Conservation (phyloP, 306 rosid species). For the Erythrophleum fordii region DNA sequence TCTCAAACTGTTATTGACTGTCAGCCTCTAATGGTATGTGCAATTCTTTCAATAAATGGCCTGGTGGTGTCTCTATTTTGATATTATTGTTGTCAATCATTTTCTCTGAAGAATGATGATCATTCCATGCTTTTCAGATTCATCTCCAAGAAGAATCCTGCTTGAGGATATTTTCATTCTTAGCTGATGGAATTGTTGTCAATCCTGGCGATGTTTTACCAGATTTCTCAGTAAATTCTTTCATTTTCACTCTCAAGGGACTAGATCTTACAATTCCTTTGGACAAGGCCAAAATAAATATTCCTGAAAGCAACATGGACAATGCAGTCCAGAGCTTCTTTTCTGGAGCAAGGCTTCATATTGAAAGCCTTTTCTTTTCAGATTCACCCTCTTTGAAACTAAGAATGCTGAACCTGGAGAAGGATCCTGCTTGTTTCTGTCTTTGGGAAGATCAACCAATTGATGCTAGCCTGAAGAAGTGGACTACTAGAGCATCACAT, state of each 20-base stretch:
- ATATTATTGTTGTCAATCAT: slow-evolving; percentile 4
- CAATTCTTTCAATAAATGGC: slow-evolving; percentile 30
- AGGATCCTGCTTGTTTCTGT: slow-evolving; percentile 96
- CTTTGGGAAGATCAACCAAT: slow-evolving; percentile 91
- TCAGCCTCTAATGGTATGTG: slow-evolving; percentile 83
- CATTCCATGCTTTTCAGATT: slow-evolving; percentile 55
- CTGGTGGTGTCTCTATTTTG: slow-evolving; percentile 10
- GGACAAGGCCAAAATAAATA: slow-evolving; percentile 51
- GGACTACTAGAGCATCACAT: slow-evolving; percentile 69
- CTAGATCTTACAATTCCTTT: slow-evolving; percentile 77
- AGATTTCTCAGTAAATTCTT: slow-evolving; percentile 77
- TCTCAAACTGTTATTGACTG: slow-evolving; percentile 87
- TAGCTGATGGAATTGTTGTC: slow-evolving; percentile 89
- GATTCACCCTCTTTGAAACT: slow-evolving; percentile 73
- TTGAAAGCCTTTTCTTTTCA: slow-evolving; percentile 66
- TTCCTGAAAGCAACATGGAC: slow-evolving; percentile 49
- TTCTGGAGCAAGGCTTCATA: slow-evolving; percentile 86
- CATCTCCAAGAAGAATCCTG: slow-evolving; percentile 91
- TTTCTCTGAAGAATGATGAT: slow-evolving; percentile 8
- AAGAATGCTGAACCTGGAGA: slow-evolving; percentile 70
- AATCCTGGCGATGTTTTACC: slow-evolving; percentile 80
- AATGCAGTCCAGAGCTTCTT: slow-evolving; percentile 54
- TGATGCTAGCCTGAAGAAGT: slow-evolving; percentile 94
- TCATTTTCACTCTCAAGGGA: slow-evolving; percentile 69
- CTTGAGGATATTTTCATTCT: slow-evolving; percentile 86